phyloP scores from a whole-genome alignment of 73 alveolate species.

The Paramecium tetraurelia region DNA sequence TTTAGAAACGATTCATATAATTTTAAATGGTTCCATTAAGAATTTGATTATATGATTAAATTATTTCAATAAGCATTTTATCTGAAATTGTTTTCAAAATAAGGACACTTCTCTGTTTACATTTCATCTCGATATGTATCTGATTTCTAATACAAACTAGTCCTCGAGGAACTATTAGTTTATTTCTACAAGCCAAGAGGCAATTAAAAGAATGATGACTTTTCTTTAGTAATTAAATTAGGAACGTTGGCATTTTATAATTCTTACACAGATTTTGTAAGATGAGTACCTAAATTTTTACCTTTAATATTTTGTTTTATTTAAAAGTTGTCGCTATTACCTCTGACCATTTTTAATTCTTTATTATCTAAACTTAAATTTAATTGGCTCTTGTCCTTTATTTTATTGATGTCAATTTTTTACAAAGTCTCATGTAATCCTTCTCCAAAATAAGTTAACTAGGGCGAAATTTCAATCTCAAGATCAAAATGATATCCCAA shows the following conservation, averaged over 20 bases:
- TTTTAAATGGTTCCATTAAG: too few species aligned
- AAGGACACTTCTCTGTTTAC: background rate
- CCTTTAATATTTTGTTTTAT: background rate
- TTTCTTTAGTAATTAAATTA: background rate
- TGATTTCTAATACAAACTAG: background rate
- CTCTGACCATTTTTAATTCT: background rate
- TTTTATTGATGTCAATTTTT: background rate
- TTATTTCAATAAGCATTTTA: background rate
- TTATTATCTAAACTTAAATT: background rate
- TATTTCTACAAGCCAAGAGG: background rate
- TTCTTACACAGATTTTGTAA: background rate
- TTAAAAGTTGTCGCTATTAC: background rate
- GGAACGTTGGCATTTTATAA: background rate
- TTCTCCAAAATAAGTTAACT: background rate
- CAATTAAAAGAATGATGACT: background rate
- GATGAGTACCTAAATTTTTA: background rate
- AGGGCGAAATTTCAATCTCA: background rate
- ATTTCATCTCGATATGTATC: background rate
- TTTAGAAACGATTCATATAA: too few species aligned
- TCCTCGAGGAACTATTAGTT: background rate
- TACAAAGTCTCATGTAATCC: background rate
- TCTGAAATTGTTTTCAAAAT: background rate
- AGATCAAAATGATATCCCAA: slow-evolving; percentile 19
- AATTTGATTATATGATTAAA: background rate
- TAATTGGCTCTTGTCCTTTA: background rate